A percentile compares a stretch with the other conserved stretches of the same genome.
Evolutionary conservation across 345 rosid species (phyloP).

Genomic region (Aegle marmelos): DNA sequence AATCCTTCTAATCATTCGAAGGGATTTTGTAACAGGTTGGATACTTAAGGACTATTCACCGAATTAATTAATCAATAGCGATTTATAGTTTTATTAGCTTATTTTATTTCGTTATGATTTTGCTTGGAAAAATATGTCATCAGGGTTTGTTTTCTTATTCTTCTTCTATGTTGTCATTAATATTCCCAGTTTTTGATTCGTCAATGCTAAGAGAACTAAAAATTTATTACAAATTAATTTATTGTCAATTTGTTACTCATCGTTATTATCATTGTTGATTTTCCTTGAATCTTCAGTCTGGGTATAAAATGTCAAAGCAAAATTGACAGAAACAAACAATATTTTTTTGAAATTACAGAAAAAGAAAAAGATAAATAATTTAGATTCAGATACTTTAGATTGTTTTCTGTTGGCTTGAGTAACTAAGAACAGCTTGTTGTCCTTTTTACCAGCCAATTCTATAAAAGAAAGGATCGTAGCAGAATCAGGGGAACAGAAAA

Average conservation of each 20-base stretch:
- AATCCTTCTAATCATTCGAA: not conserved
- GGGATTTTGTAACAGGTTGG: not conserved
- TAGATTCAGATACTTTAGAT: not conserved
- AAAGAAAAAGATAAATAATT: not conserved
- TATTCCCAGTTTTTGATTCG: too few relatives aligned
- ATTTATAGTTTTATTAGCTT: too few relatives aligned
- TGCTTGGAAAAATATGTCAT: too few relatives aligned
- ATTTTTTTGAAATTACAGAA: not conserved
- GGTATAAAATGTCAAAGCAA: not conserved
- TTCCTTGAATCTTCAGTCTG: not conserved
- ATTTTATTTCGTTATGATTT: too few relatives aligned
- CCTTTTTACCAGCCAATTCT: not conserved
- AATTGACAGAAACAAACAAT: not conserved
- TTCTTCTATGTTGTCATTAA: too few relatives aligned
- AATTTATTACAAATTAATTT: too few relatives aligned
- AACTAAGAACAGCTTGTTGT: not conserved
- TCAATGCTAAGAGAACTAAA: too few relatives aligned
- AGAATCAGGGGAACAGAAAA: too few relatives aligned
- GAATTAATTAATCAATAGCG: not conserved
- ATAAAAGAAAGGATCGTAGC: not conserved
- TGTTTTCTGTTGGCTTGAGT: not conserved
- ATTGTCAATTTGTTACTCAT: not conserved
- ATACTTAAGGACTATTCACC: not conserved
- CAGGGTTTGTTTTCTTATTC: too few relatives aligned
- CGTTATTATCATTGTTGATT: not conserved